Evolutionary conservation across 257 asterid species (phyloP), one percentile per base, ranked within the genome.

Genomic region (Fraxinus americana): DNA sequence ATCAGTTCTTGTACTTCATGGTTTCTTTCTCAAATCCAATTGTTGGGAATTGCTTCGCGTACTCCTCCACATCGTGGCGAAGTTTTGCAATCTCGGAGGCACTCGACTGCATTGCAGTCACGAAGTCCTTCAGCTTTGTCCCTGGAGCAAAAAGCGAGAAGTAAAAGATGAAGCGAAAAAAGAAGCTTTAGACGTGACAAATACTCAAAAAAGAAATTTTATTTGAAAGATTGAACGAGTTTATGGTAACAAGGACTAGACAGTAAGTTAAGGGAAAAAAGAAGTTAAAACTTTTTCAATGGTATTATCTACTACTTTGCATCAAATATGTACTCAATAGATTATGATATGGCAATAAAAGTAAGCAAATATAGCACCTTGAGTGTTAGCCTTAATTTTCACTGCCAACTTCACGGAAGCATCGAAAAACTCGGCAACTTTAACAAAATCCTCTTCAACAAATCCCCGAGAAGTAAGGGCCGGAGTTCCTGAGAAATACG

Each of bases 391-490:
- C 82, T 93, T 93, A 11, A 87, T 83, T 73, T 90, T 86, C 14
- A 93, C 5, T 19, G 94, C 88, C 86, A 91, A 61, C 41, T 88
- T 78, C 17, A 86, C 97, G 48, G 97, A 92, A 86, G 88, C 84
- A 83, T 93, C 90, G 29, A 82, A 86, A 80, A 80, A 86, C 25
- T 83, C 85, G 52, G 89, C 92, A 73, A 84, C 87, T 83, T 87
- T 90, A 12, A 76, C 94, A 48, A 92, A 92, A 86, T 92, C 97
- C 30, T 89, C 97, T 87, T 92, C 97, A 5, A 90, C 27, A 71
- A 92, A 92, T 78, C 98, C 98, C 82, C 98, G 89, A 6, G 98
- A 91, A 70, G 98, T 91, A 41, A 93, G 96, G 71, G 98, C 97
- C 77, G 98, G 97, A 73, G 97, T 91, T 83, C 98, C 98, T 93